A percentile compares a stretch with the other conserved stretches of the same genome.
Conservation (phyloP, 305 asterid species). For the Solanum aculeatissimum region DNA sequence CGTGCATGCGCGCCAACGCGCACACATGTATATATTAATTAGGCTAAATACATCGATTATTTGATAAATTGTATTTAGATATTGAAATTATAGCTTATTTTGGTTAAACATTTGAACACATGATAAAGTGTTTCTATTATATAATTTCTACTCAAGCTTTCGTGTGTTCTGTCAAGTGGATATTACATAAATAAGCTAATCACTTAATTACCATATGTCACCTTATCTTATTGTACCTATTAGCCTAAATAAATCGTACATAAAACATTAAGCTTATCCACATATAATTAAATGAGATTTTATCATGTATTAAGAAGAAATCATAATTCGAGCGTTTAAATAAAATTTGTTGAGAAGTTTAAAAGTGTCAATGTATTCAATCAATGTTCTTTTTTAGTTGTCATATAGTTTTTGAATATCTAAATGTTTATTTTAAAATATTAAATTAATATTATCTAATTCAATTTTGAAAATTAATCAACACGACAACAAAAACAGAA, state of each 20-base stretch:
- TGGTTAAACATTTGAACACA: not conserved
- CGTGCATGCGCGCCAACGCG: too few relatives aligned
- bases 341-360: too few relatives aligned
- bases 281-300: not conserved
- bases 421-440: too few relatives aligned
- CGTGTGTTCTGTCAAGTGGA: fast-evolving
- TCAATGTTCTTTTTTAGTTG: too few relatives aligned
- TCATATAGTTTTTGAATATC: too few relatives aligned
- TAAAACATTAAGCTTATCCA: not conserved
- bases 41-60: not conserved
- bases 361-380: too few relatives aligned
- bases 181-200: not conserved
- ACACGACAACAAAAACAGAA: too few relatives aligned
- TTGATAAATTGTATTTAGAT: not conserved
- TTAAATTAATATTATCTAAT: too few relatives aligned
- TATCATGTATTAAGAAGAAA: not conserved
- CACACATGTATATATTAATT: not conserved
- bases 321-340: too few relatives aligned
- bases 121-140: not conserved
- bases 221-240: not conserved
- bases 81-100: not conserved
- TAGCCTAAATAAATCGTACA: not conserved
- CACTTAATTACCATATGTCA: too few relatives aligned
- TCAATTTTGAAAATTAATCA: too few relatives aligned
- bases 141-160: not conserved